Evolutionary conservation across 2,329 filamentous ascomycete genomes (phyloP), one percentile per base, ranked within the genome.

Genomic region (Claviceps sp.): DNA sequence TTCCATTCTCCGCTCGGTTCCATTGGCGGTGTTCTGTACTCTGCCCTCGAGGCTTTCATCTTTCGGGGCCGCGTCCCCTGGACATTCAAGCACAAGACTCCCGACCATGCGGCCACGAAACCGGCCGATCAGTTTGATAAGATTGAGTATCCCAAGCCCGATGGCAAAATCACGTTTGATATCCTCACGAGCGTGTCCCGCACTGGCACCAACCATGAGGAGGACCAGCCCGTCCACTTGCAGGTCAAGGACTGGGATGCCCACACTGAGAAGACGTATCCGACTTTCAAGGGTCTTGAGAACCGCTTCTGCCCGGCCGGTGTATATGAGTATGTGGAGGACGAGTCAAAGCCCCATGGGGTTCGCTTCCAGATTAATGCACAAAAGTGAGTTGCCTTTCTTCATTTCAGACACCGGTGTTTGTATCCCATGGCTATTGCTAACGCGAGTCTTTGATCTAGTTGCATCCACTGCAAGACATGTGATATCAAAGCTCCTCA

Each of bases 401-500:
- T 37, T 37, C 6, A 8, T 41, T 40, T 17, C 37, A 34, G 30
- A 34, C 11, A 34, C 10, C 10, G 30, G 30, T 11, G 30, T 34
- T 34, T 11, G 10, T 11, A 34, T 11, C 10, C 30, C 30, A 34
- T 34, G 10, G 30, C 30, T 11, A 34, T 34, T 34, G 30, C 30
- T 34, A 34, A 34, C 30, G 30, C 30, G 30, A 34, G 3, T 22
- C 4, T 19, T 44, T 14, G 2, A 2, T 37, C 30, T 60, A 95
- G 90, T 71, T 98, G 93, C 68, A 95, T 98, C 58, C 93, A 98
- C 71, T 98, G 93, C 78, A 98, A 98, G 78, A 98, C 93, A 14
- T 98, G 93, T 68, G 93, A 98, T 69, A 98, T 98, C 73, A 98
- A 98, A 73, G 91, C 89, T 16, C 93, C 93, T 7, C 81, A 84